Base-by-base conservation (phyloP, 495 filamentous ascomycete species). In the Aspergillus biplanus region DNA sequence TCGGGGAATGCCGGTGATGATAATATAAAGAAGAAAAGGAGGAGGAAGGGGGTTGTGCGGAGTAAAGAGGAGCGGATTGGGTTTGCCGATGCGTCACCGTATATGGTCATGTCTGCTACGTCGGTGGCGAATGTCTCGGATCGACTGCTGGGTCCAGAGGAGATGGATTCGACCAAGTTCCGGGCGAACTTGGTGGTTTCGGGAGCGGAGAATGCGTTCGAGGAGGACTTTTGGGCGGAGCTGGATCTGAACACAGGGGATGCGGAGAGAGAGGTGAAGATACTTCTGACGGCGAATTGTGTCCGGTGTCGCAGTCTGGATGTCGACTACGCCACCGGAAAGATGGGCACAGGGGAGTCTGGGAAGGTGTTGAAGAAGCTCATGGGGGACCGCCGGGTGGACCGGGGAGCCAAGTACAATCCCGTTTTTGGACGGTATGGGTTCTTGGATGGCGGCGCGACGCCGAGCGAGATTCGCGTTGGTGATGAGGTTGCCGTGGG, bases 161-260 rank as follows among this genome's bases (percentile, higher is more conserved):
- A 78, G n/a, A 86, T 92, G 80, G 87, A 90, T 65, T 83, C 91
- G 67, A 88, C 86, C 11, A 95, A 93, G 69, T 93, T 96, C 75
- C 85, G 94, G 33, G 89, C 92, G 0, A 97, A 97, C 67, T 85
- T 97, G 46, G 87, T 97, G 7, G 73, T 97, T 7, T 81, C 83
- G 9, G 89, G 86, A 1, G 80, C 82, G 2, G 68, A 75, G 31
- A 67, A 68, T 8, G 81, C 87, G 0, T 98, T 85, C 74, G 93
- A 92, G 18, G 93, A 98, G 68, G 94, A 97, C 65, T 95, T 85
- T 70, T 98, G 93, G 93, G 86, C 79, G 9, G 88, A 90, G 68
- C 69, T 92, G 33, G 62, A 44, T 44, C 11, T 64, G 4, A 67
- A 92, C 15, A 59, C 59, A 4, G 32, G 50, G 8, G 6, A 34